Conservation (phyloP, 306 rosid genomes). For the Mimosa bimucronata region DNA sequence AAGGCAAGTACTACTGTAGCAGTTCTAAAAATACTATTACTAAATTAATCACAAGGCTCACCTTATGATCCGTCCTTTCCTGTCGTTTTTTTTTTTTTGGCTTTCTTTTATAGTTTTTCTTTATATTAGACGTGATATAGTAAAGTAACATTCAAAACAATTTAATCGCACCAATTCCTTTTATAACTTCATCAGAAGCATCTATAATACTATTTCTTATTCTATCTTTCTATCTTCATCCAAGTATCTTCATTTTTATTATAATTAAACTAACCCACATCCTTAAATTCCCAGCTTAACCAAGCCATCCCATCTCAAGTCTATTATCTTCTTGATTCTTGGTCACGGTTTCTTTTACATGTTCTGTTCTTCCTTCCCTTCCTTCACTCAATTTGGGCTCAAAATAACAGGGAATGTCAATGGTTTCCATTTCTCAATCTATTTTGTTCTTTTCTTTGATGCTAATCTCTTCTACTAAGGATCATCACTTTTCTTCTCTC, state of each 20-base stretch:
- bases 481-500: background rate
- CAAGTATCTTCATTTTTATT: constrained; percentile 6
- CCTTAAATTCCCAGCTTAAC: constrained; percentile 17
- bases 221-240: constrained; percentile 4
- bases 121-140: background rate
- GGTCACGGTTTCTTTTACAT: constrained; percentile 6
- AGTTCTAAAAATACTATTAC: background rate
- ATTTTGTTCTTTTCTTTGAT: background rate
- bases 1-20: background rate
- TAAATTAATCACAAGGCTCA: background rate
- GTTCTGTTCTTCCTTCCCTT: background rate
- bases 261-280: background rate
- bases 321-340: constrained; percentile 2
- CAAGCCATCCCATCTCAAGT: constrained; percentile 18
- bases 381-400: background rate
- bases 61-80: background rate
- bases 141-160: background rate
- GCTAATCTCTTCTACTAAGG: background rate
- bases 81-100: background rate
- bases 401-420: background rate
- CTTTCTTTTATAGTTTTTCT: background rate
- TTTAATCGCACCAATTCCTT: background rate
- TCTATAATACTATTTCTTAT: background rate
- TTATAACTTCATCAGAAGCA: background rate
- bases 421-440: background rate